Conservation (phyloP, 2,329 filamentous ascomycete species). For the Ascochyta pisi region DNA sequence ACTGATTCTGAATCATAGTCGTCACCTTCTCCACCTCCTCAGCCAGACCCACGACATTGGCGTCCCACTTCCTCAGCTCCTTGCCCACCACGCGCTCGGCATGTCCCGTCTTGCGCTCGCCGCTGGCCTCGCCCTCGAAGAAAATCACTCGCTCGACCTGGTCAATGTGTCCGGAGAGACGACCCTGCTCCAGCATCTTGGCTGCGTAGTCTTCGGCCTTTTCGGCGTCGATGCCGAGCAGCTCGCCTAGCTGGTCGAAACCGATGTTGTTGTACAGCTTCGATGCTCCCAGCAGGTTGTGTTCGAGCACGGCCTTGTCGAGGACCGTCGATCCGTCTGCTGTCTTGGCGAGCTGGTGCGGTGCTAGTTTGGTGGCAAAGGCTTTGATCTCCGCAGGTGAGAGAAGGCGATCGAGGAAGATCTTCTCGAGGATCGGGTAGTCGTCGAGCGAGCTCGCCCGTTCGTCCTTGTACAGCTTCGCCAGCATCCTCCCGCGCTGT, state of each 20-base stretch:
- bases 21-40: conserved; percentile 91
- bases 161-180: conserved; percentile 87
- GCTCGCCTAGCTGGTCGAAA: conserved; percentile 72
- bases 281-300: conserved; percentile 89
- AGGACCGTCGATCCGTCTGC: conserved; percentile 92
- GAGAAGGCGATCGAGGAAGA: conserved; percentile 90
- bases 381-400: conserved; percentile 81
- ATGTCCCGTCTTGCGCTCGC: conserved; percentile 70
- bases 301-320: conserved; percentile 91
- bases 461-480: conserved; percentile 92
- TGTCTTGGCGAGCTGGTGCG: conserved; percentile 89
- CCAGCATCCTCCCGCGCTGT: conserved; percentile 78
- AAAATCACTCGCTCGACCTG: conserved; percentile 89
- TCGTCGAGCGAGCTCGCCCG: conserved; percentile 76
- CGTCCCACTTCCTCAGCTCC: conserved; percentile 86
- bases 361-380: conserved; percentile 79
- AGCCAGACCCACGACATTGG: conserved; percentile 82
- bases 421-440: conserved; percentile 92
- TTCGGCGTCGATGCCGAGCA: conserved; percentile 79
- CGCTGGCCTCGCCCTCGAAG: conserved; percentile 80
- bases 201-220: conserved; percentile 91
- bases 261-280: conserved; percentile 60
- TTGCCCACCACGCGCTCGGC: conserved; percentile 66
- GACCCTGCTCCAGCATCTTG: conserved; percentile 93
- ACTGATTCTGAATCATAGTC: conserved; percentile 78